A percentile compares a stretch with the other conserved stretches of the same genome.
These are phyloP conservation scores for Neohortaea acidophila DNA, from an alignment of 495 filamentous ascomycete genomes.

Conservation along the genomic window DNA sequence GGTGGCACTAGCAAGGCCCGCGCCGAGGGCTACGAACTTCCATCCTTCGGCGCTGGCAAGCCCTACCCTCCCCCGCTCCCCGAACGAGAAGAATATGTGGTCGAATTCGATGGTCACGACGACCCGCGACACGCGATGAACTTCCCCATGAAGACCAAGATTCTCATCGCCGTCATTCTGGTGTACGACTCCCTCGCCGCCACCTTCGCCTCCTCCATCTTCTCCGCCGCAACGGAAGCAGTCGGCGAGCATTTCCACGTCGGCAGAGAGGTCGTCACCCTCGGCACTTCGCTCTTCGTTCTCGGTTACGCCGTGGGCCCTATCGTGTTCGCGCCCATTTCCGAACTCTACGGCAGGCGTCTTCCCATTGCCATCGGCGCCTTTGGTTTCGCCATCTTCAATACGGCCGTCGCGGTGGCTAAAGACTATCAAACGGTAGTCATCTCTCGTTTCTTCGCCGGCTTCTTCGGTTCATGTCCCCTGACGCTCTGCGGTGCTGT, in stretches of 20 bases:
- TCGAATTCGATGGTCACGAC: conserved; percentile 37
- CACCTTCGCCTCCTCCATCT: conserved; percentile 22
- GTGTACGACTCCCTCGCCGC: conserved; percentile 23
- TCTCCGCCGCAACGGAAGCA: conserved; percentile 15
- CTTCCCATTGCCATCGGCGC: conserved; percentile 18
- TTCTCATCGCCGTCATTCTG: conserved; percentile 21
- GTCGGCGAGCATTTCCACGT: conserved; percentile 16
- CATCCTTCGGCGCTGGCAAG: conserved; percentile 21
- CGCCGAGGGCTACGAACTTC: conserved; percentile 8
- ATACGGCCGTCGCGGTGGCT: conserved; percentile 19
- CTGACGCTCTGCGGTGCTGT: conserved; percentile 35
- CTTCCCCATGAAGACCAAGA: conserved; percentile 34
- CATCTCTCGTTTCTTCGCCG: conserved; percentile 37
- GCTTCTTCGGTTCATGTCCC: conserved; percentile 35
- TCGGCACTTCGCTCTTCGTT: conserved; percentile 23
- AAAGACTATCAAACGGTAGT: conserved; percentile 34
- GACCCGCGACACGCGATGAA: conserved; percentile 41
- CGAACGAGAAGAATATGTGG: conserved; percentile 31
- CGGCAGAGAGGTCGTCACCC: conserved; percentile 18
- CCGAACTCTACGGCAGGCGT: conserved; percentile 24
- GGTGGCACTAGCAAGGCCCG: conserved; percentile 3
- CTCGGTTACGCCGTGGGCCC: conserved; percentile 27
- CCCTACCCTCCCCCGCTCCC: conserved; percentile 33
- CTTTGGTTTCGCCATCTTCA: conserved; percentile 23
- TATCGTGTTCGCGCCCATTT: conserved; percentile 16